Evolutionary conservation across 2,329 filamentous ascomycete genomes (phyloP), one percentile per base, ranked within the genome.

Genomic region (Cytospora piceae): DNA sequence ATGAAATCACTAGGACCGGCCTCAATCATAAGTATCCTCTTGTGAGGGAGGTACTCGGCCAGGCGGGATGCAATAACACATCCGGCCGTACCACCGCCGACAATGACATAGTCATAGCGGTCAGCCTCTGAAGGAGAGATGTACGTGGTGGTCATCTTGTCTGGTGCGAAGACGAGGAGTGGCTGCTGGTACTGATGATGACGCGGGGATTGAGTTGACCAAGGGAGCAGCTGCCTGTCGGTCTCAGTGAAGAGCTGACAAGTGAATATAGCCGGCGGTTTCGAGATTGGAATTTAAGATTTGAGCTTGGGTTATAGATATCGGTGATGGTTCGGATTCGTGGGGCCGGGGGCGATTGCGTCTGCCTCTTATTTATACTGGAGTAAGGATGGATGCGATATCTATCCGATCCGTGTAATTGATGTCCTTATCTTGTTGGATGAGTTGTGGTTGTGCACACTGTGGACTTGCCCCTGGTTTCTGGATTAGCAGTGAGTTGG

Each of bases 1-100:
- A 91, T 91, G 79, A 89, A 95, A 78, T 96, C 93, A 75, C 91
- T 94, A 63, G 93, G 93, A 55, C 93, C 93, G 70, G 89, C 93
- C 82, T 97, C 93, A 76, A 97, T 91, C 73, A 96, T 78, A 65
- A 97, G 86, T 65, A 94, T 86, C 71, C 86, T 89, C 80, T 92
- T 93, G 77, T 92, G 83, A 58, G 93, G 93, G 53, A 96, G 84
- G 76, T 96, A 95, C 77, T 93, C 87, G 37, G 92, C 88, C 68
- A 96, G 84, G 60, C 92, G 88, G 62, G 90, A 88, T 63, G 91
- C 92, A 72, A 95, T 86, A 67, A 95, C 92, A 80, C 92, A 95
- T 77, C 92, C 92, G 57, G 92, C 92, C 58, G 92, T 95, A 74
- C 92, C 92, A 69, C 92, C 92, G 70, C 92, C 92, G 59, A 95